These are phyloP conservation scores for Cardamine occulta DNA, from an alignment of 345 rosid species.

Conservation along the genomic window DNA sequence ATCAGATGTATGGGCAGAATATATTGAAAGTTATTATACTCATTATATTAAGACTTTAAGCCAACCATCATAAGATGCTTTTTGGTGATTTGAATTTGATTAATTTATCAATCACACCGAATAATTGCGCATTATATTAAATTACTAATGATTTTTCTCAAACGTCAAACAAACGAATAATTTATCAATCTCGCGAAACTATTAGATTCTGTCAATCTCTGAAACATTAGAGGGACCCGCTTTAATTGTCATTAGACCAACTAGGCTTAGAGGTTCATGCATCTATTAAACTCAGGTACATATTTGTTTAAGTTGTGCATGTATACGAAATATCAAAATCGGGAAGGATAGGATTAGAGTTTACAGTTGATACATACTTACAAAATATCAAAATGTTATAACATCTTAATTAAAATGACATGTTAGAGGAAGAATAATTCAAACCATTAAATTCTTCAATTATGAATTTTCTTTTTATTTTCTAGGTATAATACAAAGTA, in stretches of 20 bases:
- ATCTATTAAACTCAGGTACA: slow-evolving; percentile 10
- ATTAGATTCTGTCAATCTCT: slow-evolving; percentile 40
- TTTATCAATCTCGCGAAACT: slow-evolving; percentile 22
- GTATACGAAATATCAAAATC: neutral
- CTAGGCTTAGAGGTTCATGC: slow-evolving; percentile 41
- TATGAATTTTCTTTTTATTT: neutral
- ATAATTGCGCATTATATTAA: neutral
- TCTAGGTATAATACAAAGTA: neutral
- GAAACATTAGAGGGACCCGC: slow-evolving; percentile 28
- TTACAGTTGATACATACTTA: neutral
- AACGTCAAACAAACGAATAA: slow-evolving; percentile 32
- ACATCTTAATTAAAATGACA: neutral
- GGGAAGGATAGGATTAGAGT: slow-evolving; percentile 8
- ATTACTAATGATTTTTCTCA: slow-evolving; percentile 1
- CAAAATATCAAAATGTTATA: neutral
- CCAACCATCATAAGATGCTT: neutral
- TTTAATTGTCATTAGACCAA: slow-evolving; percentile 26
- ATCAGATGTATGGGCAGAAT: neutral
- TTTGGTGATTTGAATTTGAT: neutral
- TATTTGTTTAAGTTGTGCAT: slow-evolving; percentile 10
- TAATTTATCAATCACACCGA: slow-evolving; percentile 24
- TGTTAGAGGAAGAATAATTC: neutral
- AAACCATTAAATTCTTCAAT: neutral
- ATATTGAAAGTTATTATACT: neutral
- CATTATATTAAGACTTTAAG: neutral